Conservation (phyloP, 1,139 yeast species). For the Scheffersomyces quercinus region DNA sequence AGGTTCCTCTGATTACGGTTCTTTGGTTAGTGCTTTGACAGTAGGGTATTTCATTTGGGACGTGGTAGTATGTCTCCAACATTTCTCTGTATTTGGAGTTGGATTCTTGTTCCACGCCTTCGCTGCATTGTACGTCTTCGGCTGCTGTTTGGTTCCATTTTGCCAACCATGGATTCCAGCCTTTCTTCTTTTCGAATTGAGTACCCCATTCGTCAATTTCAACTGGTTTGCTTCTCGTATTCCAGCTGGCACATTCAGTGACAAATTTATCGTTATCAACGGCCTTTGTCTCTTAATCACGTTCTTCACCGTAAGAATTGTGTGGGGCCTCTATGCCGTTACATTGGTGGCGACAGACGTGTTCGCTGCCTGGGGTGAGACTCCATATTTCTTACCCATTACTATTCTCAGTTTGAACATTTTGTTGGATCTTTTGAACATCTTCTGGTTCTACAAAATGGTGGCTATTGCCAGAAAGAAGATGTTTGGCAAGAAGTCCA, state of each 20-base stretch:
- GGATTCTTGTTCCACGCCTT: slow-evolving; percentile 87
- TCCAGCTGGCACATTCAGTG: slow-evolving; percentile 58
- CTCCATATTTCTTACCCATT: slow-evolving; percentile 32
- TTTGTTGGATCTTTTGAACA: slow-evolving; percentile 66
- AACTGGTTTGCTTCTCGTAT: slow-evolving; percentile 87
- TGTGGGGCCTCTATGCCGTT: slow-evolving; percentile 87
- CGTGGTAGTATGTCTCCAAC: slow-evolving; percentile 58
- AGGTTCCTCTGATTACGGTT: slow-evolving; percentile 73
- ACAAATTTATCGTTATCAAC: slow-evolving; percentile 57
- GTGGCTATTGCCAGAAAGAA: slow-evolving; percentile 64
- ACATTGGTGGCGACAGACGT: slow-evolving; percentile 54
- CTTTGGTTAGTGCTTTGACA: slow-evolving; percentile 70
- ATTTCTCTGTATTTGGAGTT: slow-evolving; percentile 68
- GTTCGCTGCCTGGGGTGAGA: slow-evolving; percentile 33
- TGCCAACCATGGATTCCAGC: slow-evolving; percentile 79
- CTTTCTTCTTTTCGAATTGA: slow-evolving; percentile 82
- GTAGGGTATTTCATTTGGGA: slow-evolving; percentile 96
- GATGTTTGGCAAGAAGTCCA: slow-evolving; percentile 6
- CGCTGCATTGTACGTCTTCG: slow-evolving; percentile 76
- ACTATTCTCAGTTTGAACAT: slow-evolving; percentile 63
- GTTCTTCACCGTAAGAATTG: slow-evolving; percentile 76
- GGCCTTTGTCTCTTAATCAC: slow-evolving; percentile 67
- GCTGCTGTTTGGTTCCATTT: slow-evolving; percentile 49
- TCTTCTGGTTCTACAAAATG: slow-evolving; percentile 85
- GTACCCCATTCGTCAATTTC: slow-evolving; percentile 89